Base-by-base conservation (phyloP, 352 stramenopile genomes). In the Phytophthora kernoviae region DNA sequence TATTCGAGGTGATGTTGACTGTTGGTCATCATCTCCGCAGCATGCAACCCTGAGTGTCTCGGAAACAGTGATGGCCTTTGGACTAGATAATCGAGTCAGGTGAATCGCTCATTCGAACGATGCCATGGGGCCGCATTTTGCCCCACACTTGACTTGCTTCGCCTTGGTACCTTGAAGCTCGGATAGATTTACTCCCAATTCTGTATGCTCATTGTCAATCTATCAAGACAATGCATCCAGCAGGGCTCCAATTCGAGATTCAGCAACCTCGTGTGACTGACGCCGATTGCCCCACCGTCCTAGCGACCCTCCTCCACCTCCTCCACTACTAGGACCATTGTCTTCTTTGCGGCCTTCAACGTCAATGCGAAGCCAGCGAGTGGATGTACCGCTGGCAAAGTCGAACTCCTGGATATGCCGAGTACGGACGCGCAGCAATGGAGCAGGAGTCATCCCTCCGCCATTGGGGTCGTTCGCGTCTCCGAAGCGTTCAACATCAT, bases 391-490 rank as follows among this genome's bases (percentile, higher is more conserved):
- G n/a, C 58, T 79, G 0, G 61, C 77, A 44, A 93, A 90, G 58
- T 93, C 84, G 54, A 93, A 90, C 45, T 93, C 81, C 46, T 93
- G 84, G 17, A 93, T 84, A 65, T 93, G 84, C 11, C 77, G 77
- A 42, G 84, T 93, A 8, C 81, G 75, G 20, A 93, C 78, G 8
- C 78, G 78, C 12, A 90, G 53, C 49, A 89, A 59, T 17, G 84
- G 79, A 54, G 83, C 75, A 17, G 77, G 77, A 21, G 74, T 85
- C 66, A 80, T 83, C 3, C 60, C 63, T 30, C 57, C 63, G 14
- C 55, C 60, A 18, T 43, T 69, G 15, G 48, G 54, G 32, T 77
- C 72, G 10, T 65, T 68, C 8, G 65, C 63, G 39, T 79, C 68
- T 15, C 75, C 77, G 52, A 81, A 91, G 26, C 82, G 76, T 53